These are phyloP conservation scores for Eucalyptus erythrocorys DNA, from an alignment of 345 rosid genomes.

Conservation along the genomic window DNA sequence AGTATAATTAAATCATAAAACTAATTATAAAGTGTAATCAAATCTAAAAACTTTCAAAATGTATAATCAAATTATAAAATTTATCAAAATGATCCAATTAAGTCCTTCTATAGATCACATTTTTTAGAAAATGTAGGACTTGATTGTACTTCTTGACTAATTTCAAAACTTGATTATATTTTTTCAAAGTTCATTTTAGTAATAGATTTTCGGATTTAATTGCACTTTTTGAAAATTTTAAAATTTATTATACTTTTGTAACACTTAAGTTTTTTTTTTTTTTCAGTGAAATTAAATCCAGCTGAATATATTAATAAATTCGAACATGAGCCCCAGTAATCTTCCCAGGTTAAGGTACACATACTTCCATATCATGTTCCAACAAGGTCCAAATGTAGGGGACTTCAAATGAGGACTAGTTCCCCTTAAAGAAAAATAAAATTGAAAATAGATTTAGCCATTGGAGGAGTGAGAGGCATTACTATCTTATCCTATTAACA, in stretches of 20 bases:
- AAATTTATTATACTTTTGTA: not conserved
- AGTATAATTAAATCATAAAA: too few species aligned
- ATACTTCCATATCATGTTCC: accelerated
- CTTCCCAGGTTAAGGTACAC: not conserved
- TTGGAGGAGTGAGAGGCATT: not conserved
- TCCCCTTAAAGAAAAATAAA: not conserved
- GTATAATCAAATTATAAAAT: not conserved
- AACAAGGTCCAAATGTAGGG: not conserved
- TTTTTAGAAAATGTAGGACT: too few species aligned
- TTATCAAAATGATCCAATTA: not conserved
- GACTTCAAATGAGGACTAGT: not conserved
- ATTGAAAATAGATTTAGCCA: not conserved
- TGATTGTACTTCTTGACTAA: too few species aligned
- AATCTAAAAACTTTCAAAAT: too few species aligned
- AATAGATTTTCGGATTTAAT: accelerated
- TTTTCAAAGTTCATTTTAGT: too few species aligned
- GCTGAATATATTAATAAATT: not conserved
- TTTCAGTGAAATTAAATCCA: not conserved
- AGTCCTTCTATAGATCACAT: accelerated
- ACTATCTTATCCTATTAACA: not conserved
- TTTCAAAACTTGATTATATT: accelerated
- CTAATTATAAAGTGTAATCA: too few species aligned
- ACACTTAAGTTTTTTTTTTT: not conserved
- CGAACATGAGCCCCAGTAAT: accelerated
- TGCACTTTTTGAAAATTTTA: accelerated